Conservation (phyloP, 73 alveolate species). For the Durusdinium trenchii region DNA sequence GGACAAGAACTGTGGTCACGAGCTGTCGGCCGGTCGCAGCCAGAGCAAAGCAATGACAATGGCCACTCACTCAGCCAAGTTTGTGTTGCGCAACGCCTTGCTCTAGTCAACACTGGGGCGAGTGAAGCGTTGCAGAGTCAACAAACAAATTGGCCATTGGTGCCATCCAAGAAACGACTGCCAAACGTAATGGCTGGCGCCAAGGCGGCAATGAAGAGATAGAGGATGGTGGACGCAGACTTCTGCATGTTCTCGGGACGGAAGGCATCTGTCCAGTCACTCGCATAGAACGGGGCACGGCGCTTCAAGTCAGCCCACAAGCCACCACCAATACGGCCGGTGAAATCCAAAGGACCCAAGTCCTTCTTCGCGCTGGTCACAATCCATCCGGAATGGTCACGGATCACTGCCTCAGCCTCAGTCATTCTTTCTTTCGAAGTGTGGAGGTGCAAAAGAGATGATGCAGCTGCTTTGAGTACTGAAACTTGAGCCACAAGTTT, state of each 20-base stretch:
- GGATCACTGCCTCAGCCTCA: too few species aligned
- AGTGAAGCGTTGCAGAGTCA: too few species aligned
- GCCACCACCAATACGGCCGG: conserved; percentile 43
- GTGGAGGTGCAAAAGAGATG: too few species aligned
- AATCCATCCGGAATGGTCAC: too few species aligned
- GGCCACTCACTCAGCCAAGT: not conserved
- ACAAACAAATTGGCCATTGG: too few species aligned
- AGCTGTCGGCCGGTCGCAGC: conserved; percentile 10
- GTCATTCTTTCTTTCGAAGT: too few species aligned
- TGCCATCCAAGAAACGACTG: too few species aligned
- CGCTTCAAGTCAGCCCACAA: conserved; percentile 11
- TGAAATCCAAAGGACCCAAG: too few species aligned
- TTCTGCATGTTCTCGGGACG: conserved; percentile 49
- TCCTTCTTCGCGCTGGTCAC: too few species aligned
- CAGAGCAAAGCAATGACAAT: conserved; percentile 32
- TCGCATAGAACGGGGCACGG: conserved; percentile 9
- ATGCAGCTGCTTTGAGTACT: too few species aligned
- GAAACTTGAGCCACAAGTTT: too few species aligned
- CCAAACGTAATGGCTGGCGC: conserved; percentile 92
- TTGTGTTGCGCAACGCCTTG: not conserved
- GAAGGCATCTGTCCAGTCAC: conserved; percentile 61
- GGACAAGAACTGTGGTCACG: not conserved
- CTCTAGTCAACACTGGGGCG: too few species aligned
- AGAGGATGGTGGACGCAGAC: conserved; percentile 39
- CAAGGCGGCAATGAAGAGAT: conserved; percentile 50